phyloP scores from a whole-genome alignment of 2,329 filamentous ascomycete species.

The Arthrobotrys musiformis region DNA sequence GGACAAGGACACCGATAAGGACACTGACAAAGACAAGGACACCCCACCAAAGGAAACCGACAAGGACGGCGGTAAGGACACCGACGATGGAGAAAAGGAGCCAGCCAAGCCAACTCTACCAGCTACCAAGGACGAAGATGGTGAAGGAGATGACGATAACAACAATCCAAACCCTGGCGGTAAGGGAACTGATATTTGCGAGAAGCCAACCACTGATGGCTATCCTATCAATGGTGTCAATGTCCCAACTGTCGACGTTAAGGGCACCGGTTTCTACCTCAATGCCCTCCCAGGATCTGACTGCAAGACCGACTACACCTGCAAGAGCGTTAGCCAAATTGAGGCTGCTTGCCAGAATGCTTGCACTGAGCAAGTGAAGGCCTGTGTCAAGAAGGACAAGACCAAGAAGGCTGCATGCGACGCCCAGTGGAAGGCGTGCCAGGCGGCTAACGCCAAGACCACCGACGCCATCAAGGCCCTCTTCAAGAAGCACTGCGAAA shows the following conservation, averaged over 20 bases:
- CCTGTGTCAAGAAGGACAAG: background rate
- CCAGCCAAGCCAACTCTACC: background rate
- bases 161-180: background rate
- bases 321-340: background rate
- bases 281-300: conserved; percentile 10
- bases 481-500: background rate
- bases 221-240: background rate
- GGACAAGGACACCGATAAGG: background rate
- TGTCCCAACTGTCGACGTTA: background rate
- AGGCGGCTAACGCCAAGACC: background rate
- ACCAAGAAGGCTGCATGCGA: conserved; percentile 26
- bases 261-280: conserved; percentile 11
- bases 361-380: conserved; percentile 21
- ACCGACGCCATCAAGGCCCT: background rate
- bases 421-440: background rate
- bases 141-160: background rate
- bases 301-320: conserved; percentile 22
- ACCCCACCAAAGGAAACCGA: background rate
- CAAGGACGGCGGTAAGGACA: background rate
- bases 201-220: background rate
- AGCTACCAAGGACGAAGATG: background rate
- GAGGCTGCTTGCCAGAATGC: conserved; percentile 13
- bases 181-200: background rate
- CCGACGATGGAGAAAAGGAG: background rate
- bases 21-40: background rate